These are phyloP conservation scores for Globisporangium abappressorium DNA, from an alignment of 352 stramenopile species.

Conservation along the genomic window DNA sequence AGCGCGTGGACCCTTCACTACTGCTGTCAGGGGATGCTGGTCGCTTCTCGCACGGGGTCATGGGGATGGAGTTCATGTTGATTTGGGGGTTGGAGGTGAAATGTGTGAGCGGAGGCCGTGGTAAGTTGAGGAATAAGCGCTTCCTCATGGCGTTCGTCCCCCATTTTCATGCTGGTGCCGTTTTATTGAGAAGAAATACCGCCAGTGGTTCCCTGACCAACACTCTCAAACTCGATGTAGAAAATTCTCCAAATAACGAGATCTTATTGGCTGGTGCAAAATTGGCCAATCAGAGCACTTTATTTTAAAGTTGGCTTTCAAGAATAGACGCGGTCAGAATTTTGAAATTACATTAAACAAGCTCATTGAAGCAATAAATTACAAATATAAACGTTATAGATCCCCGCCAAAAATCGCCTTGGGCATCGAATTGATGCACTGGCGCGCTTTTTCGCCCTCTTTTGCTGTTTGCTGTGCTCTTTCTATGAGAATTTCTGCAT, in stretches of 20 bases:
- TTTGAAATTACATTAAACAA: neutral
- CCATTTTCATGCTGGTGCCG: conserved; percentile 5
- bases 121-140: conserved; percentile 34
- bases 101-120: conserved; percentile 2
- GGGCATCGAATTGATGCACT: conserved; percentile 1
- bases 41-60: conserved; percentile 1
- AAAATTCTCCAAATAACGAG: conserved; percentile 27
- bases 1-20: conserved; percentile 54
- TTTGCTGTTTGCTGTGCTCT: conserved; percentile 4
- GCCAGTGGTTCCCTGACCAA: conserved; percentile 18
- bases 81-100: neutral
- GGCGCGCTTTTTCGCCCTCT: conserved; percentile 12
- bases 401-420: conserved; percentile 5
- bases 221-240: conserved; percentile 22
- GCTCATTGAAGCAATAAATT: conserved; percentile 3
- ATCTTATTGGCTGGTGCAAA: conserved; percentile 21
- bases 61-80: conserved; percentile 15
- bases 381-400: conserved; percentile 1
- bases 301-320: neutral
- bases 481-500: neutral
- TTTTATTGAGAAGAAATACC: conserved; percentile 6
- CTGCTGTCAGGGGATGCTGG: neutral
- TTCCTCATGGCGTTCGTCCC: conserved; percentile 1
- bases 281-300: conserved; percentile 8
- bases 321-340: neutral